Evolutionary conservation across 495 filamentous ascomycete genomes (phyloP), one percentile per base, ranked within the genome.

Genomic region (Hypoxylon fragiforme): DNA sequence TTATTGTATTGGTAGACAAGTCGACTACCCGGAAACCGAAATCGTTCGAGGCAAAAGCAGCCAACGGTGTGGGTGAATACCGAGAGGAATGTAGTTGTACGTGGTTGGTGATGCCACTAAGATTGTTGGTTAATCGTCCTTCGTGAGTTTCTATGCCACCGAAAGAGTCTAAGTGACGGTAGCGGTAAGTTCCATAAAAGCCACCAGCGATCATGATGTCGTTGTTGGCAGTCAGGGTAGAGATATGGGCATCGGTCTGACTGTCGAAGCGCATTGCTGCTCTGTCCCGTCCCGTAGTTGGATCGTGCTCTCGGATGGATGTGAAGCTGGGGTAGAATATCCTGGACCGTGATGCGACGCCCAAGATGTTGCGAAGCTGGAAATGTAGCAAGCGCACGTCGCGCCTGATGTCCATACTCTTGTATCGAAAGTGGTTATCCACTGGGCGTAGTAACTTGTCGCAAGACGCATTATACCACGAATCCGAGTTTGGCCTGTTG

Each of bases 11-110:
- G 7, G 85, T 86, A 44, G 71, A 71, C 50, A 85, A 78, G 67
- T 96, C 90, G 30, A 97, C 73, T 38, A 88, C 75, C 14, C 92
- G 87, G 34, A 96, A 79, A 6, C 81, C 77, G 21, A 73, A 73
- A 71, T 97, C 92, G 63, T 97, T 97, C 5, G 89, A 92, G 28
- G 86, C 85, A 70, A 97, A 91, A 13, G 88, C 84, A 11, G 84
- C 89, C 20, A 82, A 70, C 12, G 89, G 88, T 5, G 75, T 72
- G 13, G 79, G 77, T 12, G 76, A 83, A 14, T 73, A 73, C 28
- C 91, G 84, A 19, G 77, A 77, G 11, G 71, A 73, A 54, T 85
- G 77, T 14, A 91, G 74, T 60, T 94, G 84, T 42, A 92, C 80
- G 68, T 97, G 91, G 60, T 95, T 96, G 20, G 89, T 95, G 59